Conservation (phyloP, 2,329 filamentous ascomycete species). For the Penicillium vulpinum region DNA sequence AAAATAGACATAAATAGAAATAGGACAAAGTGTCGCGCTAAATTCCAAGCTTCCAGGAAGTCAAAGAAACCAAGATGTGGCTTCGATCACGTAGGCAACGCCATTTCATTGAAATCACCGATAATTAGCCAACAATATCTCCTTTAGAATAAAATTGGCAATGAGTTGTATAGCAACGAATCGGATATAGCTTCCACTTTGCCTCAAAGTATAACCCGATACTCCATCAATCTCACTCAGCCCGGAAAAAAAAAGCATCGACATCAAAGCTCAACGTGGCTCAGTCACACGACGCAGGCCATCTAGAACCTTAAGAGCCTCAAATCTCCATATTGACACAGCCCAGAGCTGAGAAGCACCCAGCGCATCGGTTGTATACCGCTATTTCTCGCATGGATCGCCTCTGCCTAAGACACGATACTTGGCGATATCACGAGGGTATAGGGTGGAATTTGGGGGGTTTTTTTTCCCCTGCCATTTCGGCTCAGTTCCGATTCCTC, state of each 20-base stretch:
- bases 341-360: not conserved
- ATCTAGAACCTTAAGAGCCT: conserved; percentile 2
- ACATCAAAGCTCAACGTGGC: not conserved
- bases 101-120: not conserved
- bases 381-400: not conserved
- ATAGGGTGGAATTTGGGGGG: too few relatives aligned
- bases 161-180: not conserved
- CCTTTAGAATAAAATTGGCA: not conserved
- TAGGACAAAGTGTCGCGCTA: not conserved
- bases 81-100: conserved; percentile 1
- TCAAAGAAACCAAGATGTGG: not conserved
- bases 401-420: not conserved
- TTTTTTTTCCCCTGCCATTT: too few relatives aligned
- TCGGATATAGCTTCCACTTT: conserved; percentile 1
- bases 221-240: not conserved
- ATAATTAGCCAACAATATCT: not conserved
- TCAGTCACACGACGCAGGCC: not conserved
- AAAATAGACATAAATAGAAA: not conserved
- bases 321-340: not conserved
- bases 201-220: not conserved
- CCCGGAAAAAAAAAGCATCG: not conserved
- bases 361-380: not conserved
- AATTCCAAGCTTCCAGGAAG: not conserved
- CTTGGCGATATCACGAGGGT: not conserved
- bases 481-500: not conserved